Evolutionary conservation across 2,329 filamentous ascomycete genomes (phyloP).

Genomic region (Neofusicoccum ribis): DNA sequence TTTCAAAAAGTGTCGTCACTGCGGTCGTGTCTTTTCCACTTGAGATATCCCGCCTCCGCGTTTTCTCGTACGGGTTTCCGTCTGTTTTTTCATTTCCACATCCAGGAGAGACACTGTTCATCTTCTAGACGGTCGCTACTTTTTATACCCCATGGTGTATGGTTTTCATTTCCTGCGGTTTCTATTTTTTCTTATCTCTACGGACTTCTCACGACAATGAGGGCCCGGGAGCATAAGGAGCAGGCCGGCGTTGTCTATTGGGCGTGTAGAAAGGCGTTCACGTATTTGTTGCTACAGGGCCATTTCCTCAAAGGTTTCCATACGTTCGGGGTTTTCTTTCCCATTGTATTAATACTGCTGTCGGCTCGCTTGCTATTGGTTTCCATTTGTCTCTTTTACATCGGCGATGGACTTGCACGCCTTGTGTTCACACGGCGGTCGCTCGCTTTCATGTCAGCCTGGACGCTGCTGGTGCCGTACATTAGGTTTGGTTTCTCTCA

Average conservation of each 20-base stretch:
- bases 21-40: slow-evolving; percentile 16
- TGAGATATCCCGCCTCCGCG: slow-evolving; percentile 21
- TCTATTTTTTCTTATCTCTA: neutral
- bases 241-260: slow-evolving; percentile 12
- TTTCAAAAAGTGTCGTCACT: slow-evolving; percentile 14
- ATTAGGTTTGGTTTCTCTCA: slow-evolving; percentile 11
- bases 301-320: neutral
- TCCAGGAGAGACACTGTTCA: slow-evolving; percentile 19
- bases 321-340: neutral
- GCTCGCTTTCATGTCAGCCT: slow-evolving; percentile 20
- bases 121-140: slow-evolving; percentile 25
- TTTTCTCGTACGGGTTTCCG: neutral
- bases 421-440: slow-evolving; percentile 5
- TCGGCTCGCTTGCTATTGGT: slow-evolving; percentile 1
- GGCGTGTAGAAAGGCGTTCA: slow-evolving; percentile 15
- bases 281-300: slow-evolving; percentile 1
- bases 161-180: slow-evolving; percentile 11
- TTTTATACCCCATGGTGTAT: slow-evolving; percentile 23
- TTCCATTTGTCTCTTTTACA: slow-evolving; percentile 11
- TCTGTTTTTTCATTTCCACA: neutral
- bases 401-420: slow-evolving; percentile 17
- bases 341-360: slow-evolving; percentile 18
- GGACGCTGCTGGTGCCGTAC: slow-evolving; percentile 18
- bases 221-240: slow-evolving; percentile 8
- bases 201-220: slow-evolving; percentile 8